A percentile compares a stretch with the other conserved stretches of the same genome.
These are phyloP conservation scores for Vigna unguiculata DNA, from an alignment of 306 rosid species.

Conservation along the genomic window DNA sequence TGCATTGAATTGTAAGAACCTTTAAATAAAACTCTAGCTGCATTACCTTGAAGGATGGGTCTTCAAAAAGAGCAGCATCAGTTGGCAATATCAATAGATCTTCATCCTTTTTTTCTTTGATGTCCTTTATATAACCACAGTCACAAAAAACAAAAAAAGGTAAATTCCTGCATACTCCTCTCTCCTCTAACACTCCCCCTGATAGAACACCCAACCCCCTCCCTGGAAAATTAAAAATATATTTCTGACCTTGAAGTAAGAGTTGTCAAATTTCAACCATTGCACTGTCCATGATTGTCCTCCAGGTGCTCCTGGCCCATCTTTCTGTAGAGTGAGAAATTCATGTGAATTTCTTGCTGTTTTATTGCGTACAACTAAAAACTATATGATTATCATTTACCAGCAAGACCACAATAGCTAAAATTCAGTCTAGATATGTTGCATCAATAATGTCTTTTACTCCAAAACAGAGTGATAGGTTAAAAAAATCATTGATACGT, in stretches of 20 bases:
- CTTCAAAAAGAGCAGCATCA: constrained; percentile 92
- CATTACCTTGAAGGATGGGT: constrained; percentile 88
- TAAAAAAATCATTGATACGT: constrained; percentile 3
- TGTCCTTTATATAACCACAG: constrained; percentile 66
- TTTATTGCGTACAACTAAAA: constrained; percentile 12
- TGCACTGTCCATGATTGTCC: constrained; percentile 97
- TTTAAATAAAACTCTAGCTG: constrained; percentile 18
- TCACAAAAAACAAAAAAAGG: constrained; percentile 43
- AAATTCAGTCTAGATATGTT: constrained; percentile 29
- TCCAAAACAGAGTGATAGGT: constrained; percentile 13
- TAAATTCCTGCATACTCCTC: constrained; percentile 18
- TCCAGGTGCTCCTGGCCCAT: constrained; percentile 98
- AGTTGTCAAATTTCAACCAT: constrained; percentile 97
- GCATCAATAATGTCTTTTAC: constrained; percentile 18
- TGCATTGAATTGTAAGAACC: constrained; percentile 14
- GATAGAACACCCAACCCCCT: neutral
- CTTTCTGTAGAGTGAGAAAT: constrained; percentile 68
- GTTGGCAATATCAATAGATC: constrained; percentile 93
- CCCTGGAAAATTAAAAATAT: neutral
- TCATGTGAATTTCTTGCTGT: constrained; percentile 39
- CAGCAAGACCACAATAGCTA: constrained; percentile 18
- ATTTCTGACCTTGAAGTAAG: constrained; percentile 83
- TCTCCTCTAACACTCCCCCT: constrained; percentile 9
- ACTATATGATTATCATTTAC: constrained; percentile 25
- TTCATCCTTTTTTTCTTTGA: constrained; percentile 87